phyloP scores from a whole-genome alignment of 345 rosid species.

The Streptanthus diversifolius region DNA sequence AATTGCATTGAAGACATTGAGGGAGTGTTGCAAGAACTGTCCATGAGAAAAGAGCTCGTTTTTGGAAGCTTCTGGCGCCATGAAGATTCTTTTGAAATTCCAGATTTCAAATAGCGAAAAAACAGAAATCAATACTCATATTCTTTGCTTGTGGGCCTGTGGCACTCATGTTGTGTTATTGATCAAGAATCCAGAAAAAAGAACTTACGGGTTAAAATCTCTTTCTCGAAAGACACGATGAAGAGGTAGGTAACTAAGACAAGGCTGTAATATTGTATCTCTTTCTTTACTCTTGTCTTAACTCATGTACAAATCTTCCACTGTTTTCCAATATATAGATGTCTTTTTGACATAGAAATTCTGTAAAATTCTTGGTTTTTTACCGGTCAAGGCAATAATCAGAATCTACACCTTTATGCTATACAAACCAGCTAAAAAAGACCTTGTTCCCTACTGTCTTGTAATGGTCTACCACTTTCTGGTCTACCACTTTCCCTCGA shows the following conservation, averaged over 20 bases:
- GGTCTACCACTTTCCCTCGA: background rate
- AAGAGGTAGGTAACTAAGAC: background rate
- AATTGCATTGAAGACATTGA: conserved; percentile 54
- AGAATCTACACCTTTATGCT: conserved; percentile 5
- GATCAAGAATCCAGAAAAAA: conserved; percentile 2
- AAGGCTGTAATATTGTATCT: background rate
- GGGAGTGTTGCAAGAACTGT: conserved; percentile 50
- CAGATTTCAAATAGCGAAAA: background rate
- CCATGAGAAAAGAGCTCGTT: conserved; percentile 52
- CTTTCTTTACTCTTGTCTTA: conserved; percentile 6
- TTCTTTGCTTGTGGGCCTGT: background rate
- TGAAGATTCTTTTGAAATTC: conserved; percentile 15
- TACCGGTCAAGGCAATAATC: conserved; percentile 3
- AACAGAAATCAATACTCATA: background rate
- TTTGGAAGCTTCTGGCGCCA: conserved; percentile 93
- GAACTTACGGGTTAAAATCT: background rate
- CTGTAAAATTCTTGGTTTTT: background rate
- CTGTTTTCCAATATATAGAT: conserved; percentile 1
- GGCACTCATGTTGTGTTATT: background rate
- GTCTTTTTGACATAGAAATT: background rate
- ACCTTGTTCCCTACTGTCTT: background rate
- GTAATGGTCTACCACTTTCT: background rate
- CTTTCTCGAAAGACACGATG: background rate
- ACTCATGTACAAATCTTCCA: conserved; percentile 3
- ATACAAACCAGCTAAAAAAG: background rate